phyloP scores from a whole-genome alignment of 495 filamentous ascomycete genomes.

The Pyrenula aspistea region DNA sequence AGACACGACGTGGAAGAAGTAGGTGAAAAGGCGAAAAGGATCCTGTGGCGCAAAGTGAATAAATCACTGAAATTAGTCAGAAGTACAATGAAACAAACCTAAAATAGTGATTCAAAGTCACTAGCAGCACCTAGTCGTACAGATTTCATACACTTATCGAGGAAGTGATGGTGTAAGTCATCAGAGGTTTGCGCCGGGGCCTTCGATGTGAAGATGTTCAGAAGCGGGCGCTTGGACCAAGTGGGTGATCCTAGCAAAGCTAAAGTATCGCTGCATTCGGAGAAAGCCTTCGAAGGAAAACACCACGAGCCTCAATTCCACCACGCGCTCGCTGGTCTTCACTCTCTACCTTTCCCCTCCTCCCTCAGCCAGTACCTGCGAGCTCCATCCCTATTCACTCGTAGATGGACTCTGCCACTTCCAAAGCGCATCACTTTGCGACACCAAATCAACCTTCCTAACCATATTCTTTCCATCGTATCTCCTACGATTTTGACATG shows the following conservation, averaged over 20 bases:
- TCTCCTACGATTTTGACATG: constrained; percentile 39
- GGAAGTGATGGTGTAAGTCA: no score
- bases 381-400: not conserved
- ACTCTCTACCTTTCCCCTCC: not conserved
- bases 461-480: not conserved
- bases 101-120: no score
- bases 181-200: no score
- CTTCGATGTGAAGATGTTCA: no score
- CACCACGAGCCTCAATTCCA: not conserved
- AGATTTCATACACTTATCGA: no score
- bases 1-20: no score
- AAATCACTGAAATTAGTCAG: no score
- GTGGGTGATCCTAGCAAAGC: not conserved
- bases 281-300: no score
- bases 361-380: not conserved
- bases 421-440: not conserved
- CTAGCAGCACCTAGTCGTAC: no score
- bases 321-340: not conserved
- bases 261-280: not conserved
- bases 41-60: no score
- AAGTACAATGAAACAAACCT: no score
- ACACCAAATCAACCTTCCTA: not conserved
- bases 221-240: not conserved
- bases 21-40: no score
- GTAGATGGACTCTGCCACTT: not conserved